These are phyloP conservation scores for Hyphopichia wangnamkhiaoensis DNA, from an alignment of 1,139 yeast species.

Conservation along the genomic window DNA sequence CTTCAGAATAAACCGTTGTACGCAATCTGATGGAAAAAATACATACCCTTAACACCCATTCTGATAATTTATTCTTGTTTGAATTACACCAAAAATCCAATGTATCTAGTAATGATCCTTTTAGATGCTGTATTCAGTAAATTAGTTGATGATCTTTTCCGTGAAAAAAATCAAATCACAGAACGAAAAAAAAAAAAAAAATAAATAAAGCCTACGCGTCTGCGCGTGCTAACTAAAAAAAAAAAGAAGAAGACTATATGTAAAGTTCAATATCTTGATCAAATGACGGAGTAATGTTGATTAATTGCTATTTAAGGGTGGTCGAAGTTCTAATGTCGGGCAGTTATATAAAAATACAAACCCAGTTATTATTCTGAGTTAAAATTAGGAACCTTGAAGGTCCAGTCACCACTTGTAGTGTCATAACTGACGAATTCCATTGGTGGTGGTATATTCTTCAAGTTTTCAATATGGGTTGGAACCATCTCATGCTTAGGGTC, in stretches of 20 bases:
- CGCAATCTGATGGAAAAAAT: too few relatives aligned
- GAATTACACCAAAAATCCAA: too few relatives aligned
- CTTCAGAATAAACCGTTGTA: too few relatives aligned
- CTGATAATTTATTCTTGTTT: too few relatives aligned
- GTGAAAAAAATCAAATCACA: too few relatives aligned
- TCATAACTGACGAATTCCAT: slow-evolving; percentile 76
- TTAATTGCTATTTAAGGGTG: neutral
- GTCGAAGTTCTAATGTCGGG: neutral
- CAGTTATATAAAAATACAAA: neutral
- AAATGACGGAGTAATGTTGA: neutral
- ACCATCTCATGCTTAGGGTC: slow-evolving; percentile 79
- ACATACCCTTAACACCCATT: slow-evolving; percentile 78
- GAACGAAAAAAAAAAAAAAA: neutral
- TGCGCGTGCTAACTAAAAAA: slow-evolving; percentile 2
- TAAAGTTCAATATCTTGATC: neutral
- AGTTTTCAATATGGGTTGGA: slow-evolving; percentile 64
- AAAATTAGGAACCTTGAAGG: slow-evolving; percentile 54
- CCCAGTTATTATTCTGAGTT: neutral
- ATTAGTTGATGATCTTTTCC: neutral
- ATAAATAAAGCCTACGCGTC: neutral
- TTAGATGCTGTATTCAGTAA: neutral
- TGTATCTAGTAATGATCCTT: too few relatives aligned
- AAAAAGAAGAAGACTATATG: neutral
- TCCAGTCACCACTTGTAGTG: slow-evolving; percentile 80
- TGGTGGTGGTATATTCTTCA: slow-evolving; percentile 55